Conservation (phyloP, 2,329 filamentous ascomycete genomes). For the Bipolaris victoriae region DNA sequence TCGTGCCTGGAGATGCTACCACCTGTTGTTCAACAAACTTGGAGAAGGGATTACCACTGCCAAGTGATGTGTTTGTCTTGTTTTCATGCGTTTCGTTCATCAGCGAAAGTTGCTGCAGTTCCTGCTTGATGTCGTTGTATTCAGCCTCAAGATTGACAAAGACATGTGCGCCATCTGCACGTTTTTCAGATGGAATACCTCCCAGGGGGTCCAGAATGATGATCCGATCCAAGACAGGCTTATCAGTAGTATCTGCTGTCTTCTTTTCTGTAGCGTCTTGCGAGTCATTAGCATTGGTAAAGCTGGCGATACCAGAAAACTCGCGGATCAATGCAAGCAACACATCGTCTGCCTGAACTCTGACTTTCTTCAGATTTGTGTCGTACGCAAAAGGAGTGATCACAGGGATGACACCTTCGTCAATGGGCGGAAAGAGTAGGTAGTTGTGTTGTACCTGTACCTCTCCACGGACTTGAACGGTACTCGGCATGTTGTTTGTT, state of each 20-base stretch:
- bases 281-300: constrained; percentile 17
- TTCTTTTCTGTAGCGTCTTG: constrained; percentile 27
- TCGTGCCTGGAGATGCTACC: constrained; percentile 22
- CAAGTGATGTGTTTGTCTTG: constrained; percentile 21
- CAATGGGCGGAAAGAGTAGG: constrained; percentile 69
- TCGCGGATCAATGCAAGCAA: constrained; percentile 78
- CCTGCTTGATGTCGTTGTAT: constrained; percentile 69
- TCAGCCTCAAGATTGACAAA: constrained; percentile 96
- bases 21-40: constrained; percentile 48
- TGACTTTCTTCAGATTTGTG: constrained; percentile 50
- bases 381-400: constrained; percentile 70
- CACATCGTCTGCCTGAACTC: constrained; percentile 65
- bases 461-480: constrained; percentile 43
- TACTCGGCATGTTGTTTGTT: constrained; percentile 36
- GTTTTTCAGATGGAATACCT: constrained; percentile 73
- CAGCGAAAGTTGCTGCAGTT: constrained; percentile 56
- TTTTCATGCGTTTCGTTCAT: constrained; percentile 17
- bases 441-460: constrained; percentile 53
- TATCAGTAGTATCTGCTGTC: constrained; percentile 37
- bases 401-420: constrained; percentile 72
- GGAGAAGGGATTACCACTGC: constrained; percentile 53
- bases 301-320: constrained; percentile 67
- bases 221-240: constrained; percentile 71
- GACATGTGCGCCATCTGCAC: constrained; percentile 70
- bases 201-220: constrained; percentile 88